A percentile compares a stretch with the other conserved stretches of the same genome.
phyloP scores from a whole-genome alignment of 371 early-diverging fungal species.

The Quaeritorhiza haematococci region DNA sequence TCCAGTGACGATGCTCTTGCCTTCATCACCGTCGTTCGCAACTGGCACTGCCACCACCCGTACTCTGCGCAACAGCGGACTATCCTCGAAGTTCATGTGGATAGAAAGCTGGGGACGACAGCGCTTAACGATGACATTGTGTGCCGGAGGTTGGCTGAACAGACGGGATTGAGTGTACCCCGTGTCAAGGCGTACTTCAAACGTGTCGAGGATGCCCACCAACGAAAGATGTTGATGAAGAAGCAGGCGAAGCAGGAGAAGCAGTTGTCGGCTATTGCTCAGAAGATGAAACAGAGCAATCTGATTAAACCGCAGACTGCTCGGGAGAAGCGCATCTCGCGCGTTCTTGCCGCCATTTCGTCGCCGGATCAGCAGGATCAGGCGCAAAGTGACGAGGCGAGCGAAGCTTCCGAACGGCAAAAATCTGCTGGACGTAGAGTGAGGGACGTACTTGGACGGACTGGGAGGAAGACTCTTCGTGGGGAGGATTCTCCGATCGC shows the following conservation, averaged over 20 bases:
- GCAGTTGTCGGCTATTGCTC: too few relatives aligned
- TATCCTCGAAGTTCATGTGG: constrained; percentile 36
- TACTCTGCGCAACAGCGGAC: constrained; percentile 33
- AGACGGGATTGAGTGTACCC: constrained; percentile 25
- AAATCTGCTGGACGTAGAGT: too few relatives aligned
- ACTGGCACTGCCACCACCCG: constrained; percentile 41
- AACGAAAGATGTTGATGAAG: constrained; percentile 10
- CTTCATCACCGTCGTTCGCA: constrained; percentile 23
- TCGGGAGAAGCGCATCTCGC: too few relatives aligned
- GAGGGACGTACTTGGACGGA: too few relatives aligned
- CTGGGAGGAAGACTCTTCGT: too few relatives aligned
- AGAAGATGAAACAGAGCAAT: too few relatives aligned
- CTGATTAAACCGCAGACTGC: too few relatives aligned
- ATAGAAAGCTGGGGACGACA: constrained; percentile 32
- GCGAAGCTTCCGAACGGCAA: too few relatives aligned
- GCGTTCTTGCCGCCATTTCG: too few relatives aligned
- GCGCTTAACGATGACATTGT: constrained; percentile 31
- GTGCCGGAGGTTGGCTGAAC: constrained; percentile 29
- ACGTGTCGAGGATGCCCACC: constrained; percentile 29
- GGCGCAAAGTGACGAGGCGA: too few relatives aligned
- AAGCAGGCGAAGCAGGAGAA: background rate
- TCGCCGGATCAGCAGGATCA: too few relatives aligned
- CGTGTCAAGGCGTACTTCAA: constrained; percentile 43
- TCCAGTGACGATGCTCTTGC: background rate
- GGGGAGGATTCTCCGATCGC: too few relatives aligned